A percentile compares a stretch with the other conserved stretches of the same genome.
These are phyloP conservation scores for Lachnellula subtilissima DNA, from an alignment of 2,329 filamentous ascomycete genomes.

Conservation along the genomic window DNA sequence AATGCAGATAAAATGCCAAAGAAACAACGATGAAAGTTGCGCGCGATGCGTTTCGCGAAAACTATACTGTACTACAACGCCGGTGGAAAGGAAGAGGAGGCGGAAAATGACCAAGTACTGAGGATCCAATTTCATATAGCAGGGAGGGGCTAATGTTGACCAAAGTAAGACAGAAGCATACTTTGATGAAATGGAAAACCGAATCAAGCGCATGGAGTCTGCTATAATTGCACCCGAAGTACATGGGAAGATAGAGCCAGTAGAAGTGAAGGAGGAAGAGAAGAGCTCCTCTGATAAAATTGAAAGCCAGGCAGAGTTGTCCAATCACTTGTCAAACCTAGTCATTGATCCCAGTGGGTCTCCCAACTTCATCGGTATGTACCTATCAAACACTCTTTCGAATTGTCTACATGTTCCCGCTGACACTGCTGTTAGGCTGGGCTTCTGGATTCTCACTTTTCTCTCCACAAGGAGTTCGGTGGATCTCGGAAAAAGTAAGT, in stretches of 20 bases:
- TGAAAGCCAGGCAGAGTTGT: slow-evolving; percentile 14
- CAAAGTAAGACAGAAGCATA: slow-evolving; percentile 12
- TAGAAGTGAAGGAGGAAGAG: slow-evolving; percentile 7
- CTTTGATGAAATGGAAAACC: slow-evolving; percentile 20
- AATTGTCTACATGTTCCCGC: neutral
- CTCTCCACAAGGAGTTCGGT: slow-evolving; percentile 22
- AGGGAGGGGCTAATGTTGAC: slow-evolving; percentile 6
- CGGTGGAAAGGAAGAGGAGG: slow-evolving; percentile 22
- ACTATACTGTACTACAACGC: slow-evolving; percentile 21
- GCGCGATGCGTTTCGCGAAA: slow-evolving; percentile 17
- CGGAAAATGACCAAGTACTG: slow-evolving; percentile 19
- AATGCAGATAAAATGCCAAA: slow-evolving; percentile 22
- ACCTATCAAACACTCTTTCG: neutral
- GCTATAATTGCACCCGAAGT: slow-evolving; percentile 16
- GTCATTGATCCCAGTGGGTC: slow-evolving; percentile 15
- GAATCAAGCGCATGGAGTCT: slow-evolving; percentile 24
- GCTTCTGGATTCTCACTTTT: slow-evolving; percentile 25
- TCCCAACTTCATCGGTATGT: slow-evolving; percentile 20
- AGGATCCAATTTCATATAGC: slow-evolving; percentile 1
- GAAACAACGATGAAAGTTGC: slow-evolving; percentile 18
- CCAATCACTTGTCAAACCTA: slow-evolving; percentile 20
- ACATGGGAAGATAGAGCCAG: slow-evolving; percentile 5
- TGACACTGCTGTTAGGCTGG: slow-evolving; percentile 13
- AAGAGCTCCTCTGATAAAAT: slow-evolving; percentile 15
- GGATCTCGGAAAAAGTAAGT: slow-evolving; percentile 19